phyloP scores from a whole-genome alignment of 2,329 filamentous ascomycete genomes.

The Achaetomium macrosporum region DNA sequence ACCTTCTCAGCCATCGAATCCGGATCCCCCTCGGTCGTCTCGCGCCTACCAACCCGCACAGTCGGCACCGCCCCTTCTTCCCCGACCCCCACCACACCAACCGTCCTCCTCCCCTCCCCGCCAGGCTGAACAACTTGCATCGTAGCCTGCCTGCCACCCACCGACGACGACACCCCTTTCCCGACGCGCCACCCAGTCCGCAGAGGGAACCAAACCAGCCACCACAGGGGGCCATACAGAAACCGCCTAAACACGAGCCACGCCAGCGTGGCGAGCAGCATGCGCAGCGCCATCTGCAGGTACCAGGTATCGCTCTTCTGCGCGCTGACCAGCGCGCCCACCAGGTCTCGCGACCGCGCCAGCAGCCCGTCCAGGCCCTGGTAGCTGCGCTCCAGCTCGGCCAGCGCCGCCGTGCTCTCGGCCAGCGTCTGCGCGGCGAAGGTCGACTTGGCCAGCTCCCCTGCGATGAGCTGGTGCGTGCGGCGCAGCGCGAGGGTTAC shows the following conservation, averaged over 20 bases:
- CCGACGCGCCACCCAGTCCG: conserved; percentile 57
- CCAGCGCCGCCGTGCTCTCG: conserved; percentile 77
- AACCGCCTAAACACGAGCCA: conserved; percentile 85
- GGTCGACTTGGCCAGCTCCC: conserved; percentile 76
- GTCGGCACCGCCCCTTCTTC: conserved; percentile 43
- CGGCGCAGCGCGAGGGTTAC: conserved; percentile 78
- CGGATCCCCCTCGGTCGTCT: conserved; percentile 25
- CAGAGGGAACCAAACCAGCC: conserved; percentile 80
- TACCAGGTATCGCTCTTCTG: conserved; percentile 99
- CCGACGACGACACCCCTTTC: conserved; percentile 42
- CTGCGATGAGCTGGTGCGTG: conserved; percentile 80
- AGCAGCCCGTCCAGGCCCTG: conserved; percentile 72
- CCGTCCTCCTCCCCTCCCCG: conserved; percentile 18
- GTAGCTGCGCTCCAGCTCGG: conserved; percentile 75
- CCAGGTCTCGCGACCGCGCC: conserved; percentile 64
- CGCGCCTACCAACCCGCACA: conserved; percentile 38
- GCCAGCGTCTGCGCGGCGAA: conserved; percentile 87
- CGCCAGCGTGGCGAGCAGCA: conserved; percentile 67
- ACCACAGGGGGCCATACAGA: conserved; percentile 85
- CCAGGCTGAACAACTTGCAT: conserved; percentile 21
- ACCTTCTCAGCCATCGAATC: conserved; percentile 48
- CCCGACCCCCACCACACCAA: conserved; percentile 27
- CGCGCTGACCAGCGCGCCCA: conserved; percentile 72
- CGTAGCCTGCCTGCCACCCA: conserved; percentile 26
- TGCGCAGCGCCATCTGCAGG: conserved; percentile 79